Base-by-base conservation (phyloP, 2,329 filamentous ascomycete species). In the Atkinsonella texensis region DNA sequence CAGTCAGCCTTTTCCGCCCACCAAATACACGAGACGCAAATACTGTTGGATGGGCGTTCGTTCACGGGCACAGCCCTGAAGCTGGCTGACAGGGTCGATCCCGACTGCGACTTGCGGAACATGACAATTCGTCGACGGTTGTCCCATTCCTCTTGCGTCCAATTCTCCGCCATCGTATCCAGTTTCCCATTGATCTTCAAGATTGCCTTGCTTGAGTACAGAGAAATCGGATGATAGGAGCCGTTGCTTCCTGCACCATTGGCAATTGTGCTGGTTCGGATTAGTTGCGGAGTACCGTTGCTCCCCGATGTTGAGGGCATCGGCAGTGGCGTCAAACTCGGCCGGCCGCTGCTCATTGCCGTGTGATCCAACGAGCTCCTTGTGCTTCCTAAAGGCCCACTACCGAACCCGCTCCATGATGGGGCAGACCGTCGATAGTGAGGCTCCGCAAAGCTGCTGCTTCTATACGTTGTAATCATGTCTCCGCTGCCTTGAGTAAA, bases 11-110 rank as follows among this genome's bases (percentile, higher is more conserved):
- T 94, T 68, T 95, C 89, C 53, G 85, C 85, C 93, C 93, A 98
- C 75, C 84, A 90, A 63, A 98, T 98, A 73, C 93, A 98, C 68
- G 90, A 96, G 65, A 98, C 88, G 70, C 89, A 95, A 54, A 94
- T 91, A 69, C 85, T 89, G 70, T 91, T 87, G 2, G 84, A 81
- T 1, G 84, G 80, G 20, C 89, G 81, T 55, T 95, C 87, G 61
- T 89, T 87, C 13, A 82, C 81, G 15, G 86, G 76, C 46, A 96
- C 83, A 0, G 89, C 75, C 48, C 84, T 81, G 71, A 97, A 97
- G 13, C 77, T 84, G 13, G 88, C 81, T 35, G 83, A 84, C 52
- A 97, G 84, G 4, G 85, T 88, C 63, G 85, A 90, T 31, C 89
- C 89, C 35, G 75, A 76, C 68, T 97, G 91, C 54, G 80, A 81